These are phyloP conservation scores for Citrus mangshanensis DNA, from an alignment of 345 rosid genomes.

Conservation along the genomic window DNA sequence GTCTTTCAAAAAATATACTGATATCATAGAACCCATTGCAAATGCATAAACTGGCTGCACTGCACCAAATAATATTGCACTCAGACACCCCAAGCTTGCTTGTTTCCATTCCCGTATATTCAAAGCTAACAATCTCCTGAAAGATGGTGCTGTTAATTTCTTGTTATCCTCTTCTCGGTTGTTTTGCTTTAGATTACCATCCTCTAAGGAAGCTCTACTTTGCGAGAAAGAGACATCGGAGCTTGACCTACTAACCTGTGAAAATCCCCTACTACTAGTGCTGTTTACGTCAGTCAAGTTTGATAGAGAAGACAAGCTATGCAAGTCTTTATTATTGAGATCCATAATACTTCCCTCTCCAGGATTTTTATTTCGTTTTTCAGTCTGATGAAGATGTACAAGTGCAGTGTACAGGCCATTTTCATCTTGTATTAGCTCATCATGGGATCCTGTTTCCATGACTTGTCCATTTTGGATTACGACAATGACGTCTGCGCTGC, in stretches of 20 bases:
- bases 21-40: slow-evolving; percentile 50
- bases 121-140: slow-evolving; percentile 54
- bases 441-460: slow-evolving; percentile 55
- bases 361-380: no score
- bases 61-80: slow-evolving; percentile 59
- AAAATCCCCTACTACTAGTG: no score
- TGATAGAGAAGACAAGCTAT: no score
- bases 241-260: no score
- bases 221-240: no score
- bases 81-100: slow-evolving; percentile 45
- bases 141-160: slow-evolving; percentile 36
- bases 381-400: no score
- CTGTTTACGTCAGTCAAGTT: no score
- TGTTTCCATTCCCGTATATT: slow-evolving; percentile 70
- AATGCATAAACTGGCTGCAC: slow-evolving; percentile 60
- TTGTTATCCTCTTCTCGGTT: no score
- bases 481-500: slow-evolving; percentile 48
- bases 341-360: no score
- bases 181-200: no score
- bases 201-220: no score
- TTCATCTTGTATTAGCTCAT: slow-evolving; percentile 39
- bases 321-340: no score
- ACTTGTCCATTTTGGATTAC: slow-evolving; percentile 45
- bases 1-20: slow-evolving; percentile 41
- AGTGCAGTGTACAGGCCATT: not conserved